Base-by-base conservation (phyloP, 2,329 filamentous ascomycete species). In the Fusarium luffae region DNA sequence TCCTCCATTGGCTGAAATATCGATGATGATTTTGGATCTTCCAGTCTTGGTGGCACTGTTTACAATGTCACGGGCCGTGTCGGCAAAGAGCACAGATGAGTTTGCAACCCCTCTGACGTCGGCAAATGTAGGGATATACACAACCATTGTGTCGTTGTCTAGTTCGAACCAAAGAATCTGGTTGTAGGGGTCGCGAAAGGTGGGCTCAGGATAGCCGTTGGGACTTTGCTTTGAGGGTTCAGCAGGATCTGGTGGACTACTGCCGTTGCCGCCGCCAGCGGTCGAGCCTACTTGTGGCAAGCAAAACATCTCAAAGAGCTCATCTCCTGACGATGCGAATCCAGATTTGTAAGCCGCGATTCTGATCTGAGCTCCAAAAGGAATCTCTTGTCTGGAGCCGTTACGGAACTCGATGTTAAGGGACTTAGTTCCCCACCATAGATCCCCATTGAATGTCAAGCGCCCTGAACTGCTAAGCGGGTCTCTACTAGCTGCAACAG, bases 1-100 rank as follows among this genome's bases (percentile, higher is more conserved):
- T 41, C 90, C 90, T 1, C 81, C 81, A 68, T 92, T 93, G 4
- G 80, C 82, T 6, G 86, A 84, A 9, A 92, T 74, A 67, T 92
- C 90, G 62, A 92, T 85, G 30, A 92, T 82, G 7, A 92, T 80
- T 75, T 87, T 89, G 25, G 57, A 61, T 8, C 62, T 66, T 2
- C 64, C 64, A 9, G 58, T 32, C 0, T 23, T 47, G 3, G 50
- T 1, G 16, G 66, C 66, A n/a, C 18, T 11, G 5, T 14, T 18
- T 3, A 58, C 32, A 25, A 54, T 56, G 4, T 47, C 21, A 9
- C 27, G 46, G 2, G 43, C 37, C 1, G 41, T 12, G 1, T 54
- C 23, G 3, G 44, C 43, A 23, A 61, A 44, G 1, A 27, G n/a
- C 5, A n/a, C 11, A 4, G 58, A 48, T 10, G 55, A 32, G 4